Conservation (phyloP, 768 basidiomycete species). For the Mycena vitilis region DNA sequence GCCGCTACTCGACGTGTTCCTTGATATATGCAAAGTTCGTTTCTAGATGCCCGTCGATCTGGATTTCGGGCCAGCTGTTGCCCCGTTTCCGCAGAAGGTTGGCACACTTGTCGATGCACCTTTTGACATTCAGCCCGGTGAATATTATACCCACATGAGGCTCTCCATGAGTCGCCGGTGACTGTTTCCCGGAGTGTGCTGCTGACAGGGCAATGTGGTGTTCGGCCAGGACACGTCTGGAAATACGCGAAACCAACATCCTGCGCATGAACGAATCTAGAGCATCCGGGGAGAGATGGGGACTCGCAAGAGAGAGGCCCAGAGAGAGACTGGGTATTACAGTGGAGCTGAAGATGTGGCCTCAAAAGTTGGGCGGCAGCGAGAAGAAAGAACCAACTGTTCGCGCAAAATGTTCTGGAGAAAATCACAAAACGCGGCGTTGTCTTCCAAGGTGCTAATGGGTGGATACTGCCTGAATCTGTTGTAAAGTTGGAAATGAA, state of each 20-base stretch:
- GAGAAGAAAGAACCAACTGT: conserved; percentile 66
- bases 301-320: conserved; percentile 87
- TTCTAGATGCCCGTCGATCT: conserved; percentile 78
- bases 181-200: conserved; percentile 54
- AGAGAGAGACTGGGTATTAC: conserved; percentile 87
- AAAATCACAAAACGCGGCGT: conserved; percentile 83
- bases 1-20: conserved; percentile 84
- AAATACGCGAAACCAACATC: conserved; percentile 92
- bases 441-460: conserved; percentile 79
- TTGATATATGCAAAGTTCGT: conserved; percentile 85
- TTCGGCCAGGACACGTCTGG: conserved; percentile 87
- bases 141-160: conserved; percentile 88
- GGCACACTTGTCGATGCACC: conserved; percentile 77
- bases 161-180: conserved; percentile 52
- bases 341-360: conserved; percentile 60
- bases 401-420: conserved; percentile 71
- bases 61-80: conserved; percentile 69
- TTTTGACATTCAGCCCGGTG: conserved; percentile 76
- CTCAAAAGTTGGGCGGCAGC: conserved; percentile 20
- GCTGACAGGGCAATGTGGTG: conserved; percentile 88
- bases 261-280: conserved; percentile 90
- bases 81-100: conserved; percentile 61
- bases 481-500: conserved; percentile 24
- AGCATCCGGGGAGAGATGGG: conserved; percentile 78
- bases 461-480: conserved; percentile 82